Percentiles rank a stretch among this genome's conserved stretches.
These are phyloP conservation scores for Lithocarpus polystachyus DNA, from an alignment of 306 rosid species.

Conservation along the genomic window DNA sequence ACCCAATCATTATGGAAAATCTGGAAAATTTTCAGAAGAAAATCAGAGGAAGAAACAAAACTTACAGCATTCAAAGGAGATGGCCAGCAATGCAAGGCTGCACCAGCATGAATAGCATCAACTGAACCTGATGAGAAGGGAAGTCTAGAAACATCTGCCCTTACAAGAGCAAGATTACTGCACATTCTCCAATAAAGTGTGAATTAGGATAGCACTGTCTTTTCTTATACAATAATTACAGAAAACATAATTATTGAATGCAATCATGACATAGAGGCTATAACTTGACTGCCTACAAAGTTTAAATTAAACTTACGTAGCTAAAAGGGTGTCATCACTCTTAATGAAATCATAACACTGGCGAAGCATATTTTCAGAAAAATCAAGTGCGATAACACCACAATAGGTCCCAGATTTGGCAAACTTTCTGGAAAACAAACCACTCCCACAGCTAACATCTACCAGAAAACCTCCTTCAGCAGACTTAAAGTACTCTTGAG, in stretches of 20 bases:
- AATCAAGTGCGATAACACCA: constrained; percentile 79
- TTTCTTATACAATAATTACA: neutral
- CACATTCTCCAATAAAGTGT: constrained; percentile 35
- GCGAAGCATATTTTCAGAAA: constrained; percentile 93
- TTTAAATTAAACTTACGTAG: constrained; percentile 34
- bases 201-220: constrained; percentile 7
- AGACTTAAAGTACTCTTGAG: constrained; percentile 76
- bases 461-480: constrained; percentile 74
- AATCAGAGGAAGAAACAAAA: constrained; percentile 13
- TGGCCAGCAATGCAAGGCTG: constrained; percentile 97
- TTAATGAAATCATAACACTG: constrained; percentile 80
- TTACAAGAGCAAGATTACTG: constrained; percentile 93
- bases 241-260: neutral
- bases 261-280: neutral
- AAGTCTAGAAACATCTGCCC: constrained; percentile 96
- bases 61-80: constrained; percentile 97
- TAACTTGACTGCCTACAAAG: constrained; percentile 5
- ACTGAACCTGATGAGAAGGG: constrained; percentile 82
- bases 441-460: constrained; percentile 94
- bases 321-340: constrained; percentile 56
- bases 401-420: constrained; percentile 68
- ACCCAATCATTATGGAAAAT: neutral
- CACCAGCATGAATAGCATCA: constrained; percentile 96
- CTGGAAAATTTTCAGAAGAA: constrained; percentile 6
- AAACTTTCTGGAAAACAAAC: constrained; percentile 84